Conservation (phyloP, 2,329 filamentous ascomycete genomes). For the Fusarium ambrosium region DNA sequence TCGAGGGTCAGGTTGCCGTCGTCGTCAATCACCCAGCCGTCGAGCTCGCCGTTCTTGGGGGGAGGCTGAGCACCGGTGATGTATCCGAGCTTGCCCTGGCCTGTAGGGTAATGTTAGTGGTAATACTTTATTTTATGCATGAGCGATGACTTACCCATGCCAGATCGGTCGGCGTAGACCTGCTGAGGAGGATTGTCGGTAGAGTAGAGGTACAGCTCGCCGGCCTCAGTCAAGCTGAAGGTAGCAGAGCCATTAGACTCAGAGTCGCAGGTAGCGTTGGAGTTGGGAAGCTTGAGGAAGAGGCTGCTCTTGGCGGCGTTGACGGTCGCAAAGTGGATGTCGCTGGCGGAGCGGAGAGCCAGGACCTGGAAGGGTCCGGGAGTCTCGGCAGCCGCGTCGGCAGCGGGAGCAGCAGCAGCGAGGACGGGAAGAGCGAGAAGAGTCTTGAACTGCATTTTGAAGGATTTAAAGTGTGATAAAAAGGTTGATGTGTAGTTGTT, state of each 20-base stretch:
- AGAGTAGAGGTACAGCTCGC: constrained; percentile 62
- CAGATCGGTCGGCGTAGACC: constrained; percentile 68
- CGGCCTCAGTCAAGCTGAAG: constrained; percentile 59
- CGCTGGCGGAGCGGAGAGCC: constrained; percentile 62
- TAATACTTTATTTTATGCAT: too few relatives aligned
- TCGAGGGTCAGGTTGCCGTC: constrained; percentile 61
- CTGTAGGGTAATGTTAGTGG: constrained; percentile 43
- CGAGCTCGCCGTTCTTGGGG: constrained; percentile 59
- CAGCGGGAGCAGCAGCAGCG: constrained; percentile 28
- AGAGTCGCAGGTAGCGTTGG: constrained; percentile 64
- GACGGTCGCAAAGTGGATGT: constrained; percentile 61
- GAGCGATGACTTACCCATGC: constrained; percentile 62
- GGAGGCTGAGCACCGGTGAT: constrained; percentile 58
- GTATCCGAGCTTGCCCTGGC: constrained; percentile 68
- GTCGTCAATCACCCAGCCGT: constrained; percentile 62
- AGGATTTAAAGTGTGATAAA: neutral
- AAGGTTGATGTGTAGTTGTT: neutral
- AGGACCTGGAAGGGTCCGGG: constrained; percentile 60
- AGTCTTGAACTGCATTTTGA: constrained; percentile 46
- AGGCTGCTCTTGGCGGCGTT: constrained; percentile 61
- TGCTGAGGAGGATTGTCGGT: constrained; percentile 58
- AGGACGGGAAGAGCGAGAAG: constrained; percentile 35
- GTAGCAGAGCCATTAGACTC: constrained; percentile 58
- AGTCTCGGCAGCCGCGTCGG: constrained; percentile 7
- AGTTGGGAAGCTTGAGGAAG: constrained; percentile 56